Evolutionary conservation across 2,329 filamentous ascomycete genomes (phyloP), one percentile per base, ranked within the genome.

Genomic region (Beauveria medogensis): DNA sequence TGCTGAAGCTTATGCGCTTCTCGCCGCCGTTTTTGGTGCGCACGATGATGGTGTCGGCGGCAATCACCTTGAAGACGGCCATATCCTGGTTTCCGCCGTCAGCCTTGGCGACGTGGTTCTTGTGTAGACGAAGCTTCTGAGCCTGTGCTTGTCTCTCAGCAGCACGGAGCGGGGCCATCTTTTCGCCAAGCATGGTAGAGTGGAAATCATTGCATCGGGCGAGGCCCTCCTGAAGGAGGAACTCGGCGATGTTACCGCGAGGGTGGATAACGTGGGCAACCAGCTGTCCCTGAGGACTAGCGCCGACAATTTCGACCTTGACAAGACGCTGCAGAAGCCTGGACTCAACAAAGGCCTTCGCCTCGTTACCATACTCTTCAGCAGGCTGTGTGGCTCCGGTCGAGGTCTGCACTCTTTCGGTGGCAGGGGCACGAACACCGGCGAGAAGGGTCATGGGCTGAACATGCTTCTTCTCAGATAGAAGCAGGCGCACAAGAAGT

Each of bases 131-230:
- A 50, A 88, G 81, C 69, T 89, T 88, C 66, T 83, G 83, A 65
- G 86, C 83, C 75, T 92, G 92, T 5, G 94, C 94, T 62, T 83
- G 79, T 73, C 90, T 93, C 78, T 99, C 94, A 1, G 94, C 92
- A 65, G 90, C 85, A 64, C 94, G 86, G 61, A 97, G 84, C 62
- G 83, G 74, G 47, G 88, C 87, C 94, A 99, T 99, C 68, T 93
- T 90, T 55, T 85, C 79, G 50, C 94, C 94, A 12, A 99, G 83
- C 77, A 97, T 81, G 44, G 92, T 95, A 1, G 93, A 96, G 78
- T 99, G 94, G 75, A 94, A 92, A 74, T 99, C 94, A 65, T 92
- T 92, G 78, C 93, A 97, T 69, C 91, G 85, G 46, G 93, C 94
- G 60, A 97, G 81, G 68, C 94, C 94, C 58, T 92, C 90, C 68